Base-by-base conservation (phyloP, 1,139 yeast species). In the Sugiyamaella grinbergsii region DNA sequence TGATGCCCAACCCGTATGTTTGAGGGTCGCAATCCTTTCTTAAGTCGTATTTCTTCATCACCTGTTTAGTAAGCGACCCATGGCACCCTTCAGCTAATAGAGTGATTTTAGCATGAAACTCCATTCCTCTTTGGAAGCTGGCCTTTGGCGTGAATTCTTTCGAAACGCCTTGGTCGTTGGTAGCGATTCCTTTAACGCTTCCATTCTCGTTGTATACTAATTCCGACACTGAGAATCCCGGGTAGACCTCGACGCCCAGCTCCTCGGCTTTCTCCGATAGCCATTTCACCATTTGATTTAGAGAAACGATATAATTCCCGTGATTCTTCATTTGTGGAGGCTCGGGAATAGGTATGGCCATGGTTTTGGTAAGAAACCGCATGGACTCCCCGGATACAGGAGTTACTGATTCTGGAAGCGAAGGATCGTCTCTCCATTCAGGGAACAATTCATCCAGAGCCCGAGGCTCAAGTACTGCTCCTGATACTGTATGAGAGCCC, bases 21-120 rank as follows among this genome's bases (percentile, higher is more conserved):
- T 93, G 98, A 4, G 85, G 83, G 55, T 83, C 82, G 29, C 77
- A 71, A 47, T 82, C 78, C 49, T 77, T 76, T 53, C 97, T 78
- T 51, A 93, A 73, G 42, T 82, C 75, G 68, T 71, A 93, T 61
- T 83, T 81, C 51, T 78, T 71, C 52, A 91, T 84, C 0, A 81
- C 83, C 62, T 85, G 80, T 66, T 93, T 91, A 8, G 93, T 76
- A 51, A 93, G 73, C 1, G 97, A 90, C 0, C 98, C 98, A 69
- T 90, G 98, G 66, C 98, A 93, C 19, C 98, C 98, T 71, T 93
- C 98, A 2, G 96, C 96, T 48, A 93, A 77, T 18, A 93, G 84
- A 0, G 97, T 91, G 54, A 83, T 74, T 62, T 91, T 79, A 1
- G 98, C 89, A 61, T 85, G 94, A 69, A 93, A 93, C 67, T 89